A percentile compares a stretch with the other conserved stretches of the same genome.
phyloP scores from a whole-genome alignment of 495 filamentous ascomycete genomes.

The Lasiosphaeris hirsuta region DNA sequence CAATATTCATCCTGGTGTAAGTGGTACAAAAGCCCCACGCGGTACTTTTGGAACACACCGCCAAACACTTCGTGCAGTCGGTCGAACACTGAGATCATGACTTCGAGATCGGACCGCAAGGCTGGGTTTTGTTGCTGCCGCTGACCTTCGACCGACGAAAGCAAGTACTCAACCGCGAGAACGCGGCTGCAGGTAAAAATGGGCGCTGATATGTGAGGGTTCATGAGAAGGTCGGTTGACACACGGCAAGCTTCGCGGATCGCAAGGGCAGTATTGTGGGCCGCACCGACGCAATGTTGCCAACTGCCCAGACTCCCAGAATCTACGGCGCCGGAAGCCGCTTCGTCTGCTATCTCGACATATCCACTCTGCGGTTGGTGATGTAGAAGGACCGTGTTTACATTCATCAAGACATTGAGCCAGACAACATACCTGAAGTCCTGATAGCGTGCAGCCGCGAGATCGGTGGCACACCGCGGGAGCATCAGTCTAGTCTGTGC shows the following conservation, averaged over 20 bases:
- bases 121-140: not conserved
- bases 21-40: constrained; percentile 6
- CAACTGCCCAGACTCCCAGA: not conserved
- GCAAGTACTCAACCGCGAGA: constrained; percentile 1
- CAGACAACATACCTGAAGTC: not conserved
- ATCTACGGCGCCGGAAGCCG: too few relatives aligned
- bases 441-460: not conserved
- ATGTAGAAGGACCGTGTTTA: constrained; percentile 3
- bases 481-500: constrained; percentile 2
- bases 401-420: constrained; percentile 4
- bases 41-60: constrained; percentile 5
- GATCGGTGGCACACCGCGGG: constrained; percentile 2
- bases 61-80: not conserved
- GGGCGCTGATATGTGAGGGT: not conserved
- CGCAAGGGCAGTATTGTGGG: not conserved
- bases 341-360: too few relatives aligned
- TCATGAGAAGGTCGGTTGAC: constrained; percentile 7
- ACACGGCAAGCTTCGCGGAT: constrained; percentile 6
- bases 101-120: constrained; percentile 2
- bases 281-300: constrained; percentile 2
- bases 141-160: not conserved
- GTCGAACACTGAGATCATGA: not conserved
- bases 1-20: not conserved
- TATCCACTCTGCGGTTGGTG: not conserved
- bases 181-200: constrained; percentile 3